phyloP scores from a whole-genome alignment of 2,329 filamentous ascomycete genomes.

The Sarocladium oryzae region DNA sequence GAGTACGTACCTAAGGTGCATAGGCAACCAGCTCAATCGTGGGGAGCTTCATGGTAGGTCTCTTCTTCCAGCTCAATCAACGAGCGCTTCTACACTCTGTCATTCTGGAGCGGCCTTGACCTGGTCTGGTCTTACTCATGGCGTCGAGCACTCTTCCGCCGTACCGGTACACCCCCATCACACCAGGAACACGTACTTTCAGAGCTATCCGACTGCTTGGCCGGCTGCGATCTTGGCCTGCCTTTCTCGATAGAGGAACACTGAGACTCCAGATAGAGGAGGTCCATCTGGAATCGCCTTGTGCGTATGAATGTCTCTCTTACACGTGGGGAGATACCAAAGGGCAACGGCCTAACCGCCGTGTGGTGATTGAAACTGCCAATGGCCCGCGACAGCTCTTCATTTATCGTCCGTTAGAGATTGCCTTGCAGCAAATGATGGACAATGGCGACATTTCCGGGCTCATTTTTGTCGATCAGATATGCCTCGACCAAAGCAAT shows the following conservation, averaged over 20 bases:
- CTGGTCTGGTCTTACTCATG: too few relatives aligned
- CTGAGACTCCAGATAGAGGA: background rate
- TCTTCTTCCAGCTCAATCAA: too few relatives aligned
- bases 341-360: background rate
- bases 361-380: background rate
- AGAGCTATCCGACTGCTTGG: background rate
- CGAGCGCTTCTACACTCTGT: too few relatives aligned
- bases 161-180: background rate
- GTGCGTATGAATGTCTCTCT: background rate
- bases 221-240: background rate
- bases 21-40: too few relatives aligned
- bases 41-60: too few relatives aligned
- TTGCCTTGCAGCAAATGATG: background rate
- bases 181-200: background rate
- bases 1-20: background rate
- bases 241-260: background rate
- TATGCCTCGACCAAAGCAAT: conserved; percentile 16
- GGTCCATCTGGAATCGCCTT: background rate
- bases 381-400: background rate
- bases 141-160: background rate
- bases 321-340: background rate
- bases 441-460: background rate
- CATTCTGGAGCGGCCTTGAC: too few relatives aligned
- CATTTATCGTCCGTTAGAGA: background rate
- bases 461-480: conserved; percentile 14